Evolutionary conservation across 345 rosid genomes (phyloP).

Genomic region (Gossypium longicalyx): DNA sequence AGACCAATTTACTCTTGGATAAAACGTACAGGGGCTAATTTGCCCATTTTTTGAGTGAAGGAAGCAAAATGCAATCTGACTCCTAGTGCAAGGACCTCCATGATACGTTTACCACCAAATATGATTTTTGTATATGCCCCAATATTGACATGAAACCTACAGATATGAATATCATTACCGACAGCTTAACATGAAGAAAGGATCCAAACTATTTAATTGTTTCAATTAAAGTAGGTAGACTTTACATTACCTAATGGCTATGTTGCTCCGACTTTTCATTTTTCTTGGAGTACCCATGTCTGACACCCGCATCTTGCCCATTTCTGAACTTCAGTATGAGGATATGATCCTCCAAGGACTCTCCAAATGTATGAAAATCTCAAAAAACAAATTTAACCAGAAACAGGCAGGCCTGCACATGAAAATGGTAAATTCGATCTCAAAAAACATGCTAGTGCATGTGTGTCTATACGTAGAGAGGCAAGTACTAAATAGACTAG

Average conservation of each 20-base stretch:
- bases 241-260: not conserved
- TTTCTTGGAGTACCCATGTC: not conserved
- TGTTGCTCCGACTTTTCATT: not conserved
- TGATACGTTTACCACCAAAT: too few relatives aligned
- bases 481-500: not conserved
- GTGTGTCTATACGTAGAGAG: not conserved
- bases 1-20: too few relatives aligned
- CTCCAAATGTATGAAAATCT: not conserved
- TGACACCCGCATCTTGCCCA: not conserved
- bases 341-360: not conserved
- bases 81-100: not conserved
- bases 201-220: not conserved
- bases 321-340: not conserved
- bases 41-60: too few relatives aligned
- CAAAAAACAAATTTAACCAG: not conserved
- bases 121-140: too few relatives aligned
- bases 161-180: not conserved
- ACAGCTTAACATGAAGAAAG: not conserved
- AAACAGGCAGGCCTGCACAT: conserved; percentile 2
- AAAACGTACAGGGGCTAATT: too few relatives aligned
- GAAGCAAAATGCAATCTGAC: too few relatives aligned
- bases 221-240: not conserved
- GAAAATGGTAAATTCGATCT: not conserved
- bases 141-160: not conserved
- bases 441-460: not conserved